These are phyloP conservation scores for Moricandia arvensis DNA, from an alignment of 345 rosid species.

Conservation along the genomic window DNA sequence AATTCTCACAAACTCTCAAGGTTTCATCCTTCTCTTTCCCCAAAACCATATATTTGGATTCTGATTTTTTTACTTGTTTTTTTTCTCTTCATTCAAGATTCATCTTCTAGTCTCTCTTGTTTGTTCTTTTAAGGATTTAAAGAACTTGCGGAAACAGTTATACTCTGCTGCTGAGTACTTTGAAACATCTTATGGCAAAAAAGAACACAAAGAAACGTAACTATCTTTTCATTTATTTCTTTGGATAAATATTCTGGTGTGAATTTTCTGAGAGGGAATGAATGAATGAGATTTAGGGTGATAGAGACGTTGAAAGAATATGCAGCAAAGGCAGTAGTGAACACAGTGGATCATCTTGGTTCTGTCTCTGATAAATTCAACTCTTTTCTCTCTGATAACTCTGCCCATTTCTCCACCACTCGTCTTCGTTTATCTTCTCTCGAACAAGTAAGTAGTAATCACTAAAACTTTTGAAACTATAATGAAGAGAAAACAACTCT, in stretches of 20 bases:
- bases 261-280: neutral
- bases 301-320: constrained; percentile 68
- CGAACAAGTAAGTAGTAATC: constrained; percentile 71
- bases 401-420: constrained; percentile 47
- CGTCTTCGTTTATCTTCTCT: constrained; percentile 55
- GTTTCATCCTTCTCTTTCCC: constrained; percentile 33
- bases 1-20: constrained; percentile 69
- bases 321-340: constrained; percentile 68
- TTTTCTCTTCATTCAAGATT: constrained; percentile 7
- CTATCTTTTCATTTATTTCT: constrained; percentile 11
- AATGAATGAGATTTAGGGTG: constrained; percentile 45
- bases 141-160: constrained; percentile 65
- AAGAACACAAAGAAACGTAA: constrained; percentile 69
- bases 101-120: neutral
- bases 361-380: constrained; percentile 70
- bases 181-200: constrained; percentile 58
- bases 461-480: neutral
- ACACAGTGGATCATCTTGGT: constrained; percentile 86
- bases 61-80: neutral
- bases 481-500: neutral
- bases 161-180: constrained; percentile 87
- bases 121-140: constrained; percentile 58
- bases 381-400: constrained; percentile 48
- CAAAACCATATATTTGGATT: neutral
- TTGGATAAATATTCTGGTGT: neutral